Conservation (phyloP, 768 basidiomycete genomes). For the Leccinum olivaceopallidum region DNA sequence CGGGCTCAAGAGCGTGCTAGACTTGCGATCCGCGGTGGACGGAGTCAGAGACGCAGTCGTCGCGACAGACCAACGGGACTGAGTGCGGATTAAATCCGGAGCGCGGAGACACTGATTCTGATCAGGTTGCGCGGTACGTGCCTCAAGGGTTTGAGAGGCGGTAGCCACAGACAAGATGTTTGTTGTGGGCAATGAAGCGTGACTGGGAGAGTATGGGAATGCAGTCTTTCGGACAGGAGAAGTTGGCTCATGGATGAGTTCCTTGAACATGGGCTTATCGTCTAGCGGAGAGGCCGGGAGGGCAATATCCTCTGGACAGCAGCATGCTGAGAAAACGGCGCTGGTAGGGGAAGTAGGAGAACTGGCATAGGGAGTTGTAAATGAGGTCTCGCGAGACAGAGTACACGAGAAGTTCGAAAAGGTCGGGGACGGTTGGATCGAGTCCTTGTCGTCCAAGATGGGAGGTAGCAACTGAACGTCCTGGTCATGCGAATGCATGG, state of each 20-base stretch:
- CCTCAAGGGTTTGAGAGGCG: neutral
- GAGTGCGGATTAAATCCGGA: slow-evolving; percentile 7
- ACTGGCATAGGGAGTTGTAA: slow-evolving; percentile 27
- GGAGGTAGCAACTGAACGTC: slow-evolving; percentile 20
- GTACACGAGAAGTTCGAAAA: slow-evolving; percentile 30
- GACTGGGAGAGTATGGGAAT: slow-evolving; percentile 10
- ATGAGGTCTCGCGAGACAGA: slow-evolving; percentile 26
- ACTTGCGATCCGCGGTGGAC: slow-evolving; percentile 16
- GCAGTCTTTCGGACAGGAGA: slow-evolving; percentile 5
- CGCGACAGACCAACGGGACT: slow-evolving; percentile 32
- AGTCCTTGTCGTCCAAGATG: slow-evolving; percentile 27
- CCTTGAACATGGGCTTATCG: slow-evolving; percentile 9
- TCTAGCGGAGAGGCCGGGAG: slow-evolving; percentile 28
- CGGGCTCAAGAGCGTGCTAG: slow-evolving; percentile 1
- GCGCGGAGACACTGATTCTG: slow-evolving; percentile 3
- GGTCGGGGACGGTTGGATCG: slow-evolving; percentile 28
- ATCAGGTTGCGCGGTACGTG: neutral
- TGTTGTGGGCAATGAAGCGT: slow-evolving; percentile 6
- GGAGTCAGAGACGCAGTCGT: slow-evolving; percentile 31
- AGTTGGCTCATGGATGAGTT: neutral
- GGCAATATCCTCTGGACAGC: slow-evolving; percentile 24
- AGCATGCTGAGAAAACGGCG: slow-evolving; percentile 19
- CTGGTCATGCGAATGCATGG: slow-evolving; percentile 9
- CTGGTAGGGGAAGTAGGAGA: slow-evolving; percentile 25
- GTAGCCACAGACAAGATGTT: slow-evolving; percentile 14